Evolutionary conservation across 805 yeast genomes (phyloP).

Genomic region (Schwanniomyces sp.): DNA sequence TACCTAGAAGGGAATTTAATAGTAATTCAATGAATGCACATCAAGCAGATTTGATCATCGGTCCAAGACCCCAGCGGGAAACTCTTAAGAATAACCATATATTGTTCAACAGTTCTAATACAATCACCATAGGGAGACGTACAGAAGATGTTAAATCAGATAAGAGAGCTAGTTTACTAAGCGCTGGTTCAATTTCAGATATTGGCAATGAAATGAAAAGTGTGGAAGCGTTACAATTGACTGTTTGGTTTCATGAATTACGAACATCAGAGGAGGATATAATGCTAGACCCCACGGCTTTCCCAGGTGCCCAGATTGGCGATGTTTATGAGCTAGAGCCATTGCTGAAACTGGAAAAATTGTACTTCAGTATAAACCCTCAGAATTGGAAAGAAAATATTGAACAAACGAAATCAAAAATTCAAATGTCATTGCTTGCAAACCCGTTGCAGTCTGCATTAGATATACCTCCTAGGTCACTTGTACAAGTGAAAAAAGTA

Average conservation of each 20-base stretch:
- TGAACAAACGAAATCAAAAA: conserved; percentile 18
- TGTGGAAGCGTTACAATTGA: conserved; percentile 38
- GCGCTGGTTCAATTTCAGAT: conserved; percentile 1
- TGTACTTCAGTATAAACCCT: conserved; percentile 1
- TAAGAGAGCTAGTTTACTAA: conserved; percentile 2
- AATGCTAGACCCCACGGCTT: conserved; percentile 54
- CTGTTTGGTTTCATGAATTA: conserved; percentile 69
- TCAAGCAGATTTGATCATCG: conserved; percentile 17
- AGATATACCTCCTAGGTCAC: conserved; percentile 66
- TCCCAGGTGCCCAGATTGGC: conserved; percentile 71
- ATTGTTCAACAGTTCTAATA: not conserved
- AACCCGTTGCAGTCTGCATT: conserved; percentile 60
- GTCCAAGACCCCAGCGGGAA: conserved; percentile 5
- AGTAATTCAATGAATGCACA: conserved; percentile 15
- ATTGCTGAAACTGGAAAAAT: conserved; percentile 24
- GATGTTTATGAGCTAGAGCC: conserved; percentile 71
- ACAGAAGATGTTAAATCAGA: not conserved
- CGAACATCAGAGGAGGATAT: conserved; percentile 59
- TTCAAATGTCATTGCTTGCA: conserved; percentile 55
- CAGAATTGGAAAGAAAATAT: conserved; percentile 3
- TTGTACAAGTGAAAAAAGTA: conserved; percentile 54
- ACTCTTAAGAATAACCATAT: not conserved
- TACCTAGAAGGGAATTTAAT: not conserved
- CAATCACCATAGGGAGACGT: not conserved
- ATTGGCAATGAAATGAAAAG: conserved; percentile 3